Percentiles rank a stretch among this genome's conserved stretches.
Evolutionary conservation across 306 rosid genomes (phyloP).

Genomic region (Vigna angularis): DNA sequence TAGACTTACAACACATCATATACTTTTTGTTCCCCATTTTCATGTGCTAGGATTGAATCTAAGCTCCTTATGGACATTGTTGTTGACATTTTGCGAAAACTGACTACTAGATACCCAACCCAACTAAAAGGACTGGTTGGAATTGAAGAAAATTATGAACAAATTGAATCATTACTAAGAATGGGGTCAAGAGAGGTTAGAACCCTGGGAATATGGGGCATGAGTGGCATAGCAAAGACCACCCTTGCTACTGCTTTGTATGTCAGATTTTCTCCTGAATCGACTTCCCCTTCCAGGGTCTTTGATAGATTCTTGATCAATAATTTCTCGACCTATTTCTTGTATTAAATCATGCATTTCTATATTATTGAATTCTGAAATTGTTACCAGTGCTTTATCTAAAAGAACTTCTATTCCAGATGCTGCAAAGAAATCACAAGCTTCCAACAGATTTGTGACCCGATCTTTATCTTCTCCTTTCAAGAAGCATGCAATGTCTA

Average conservation of each 20-base stretch:
- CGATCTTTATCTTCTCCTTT: neutral
- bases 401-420: too few relatives aligned
- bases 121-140: neutral
- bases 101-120: neutral
- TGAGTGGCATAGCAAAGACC: neutral
- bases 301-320: too few relatives aligned
- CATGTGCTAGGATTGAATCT: neutral
- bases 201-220: conserved; percentile 43
- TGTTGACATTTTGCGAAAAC: neutral
- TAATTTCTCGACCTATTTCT: too few relatives aligned
- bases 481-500: neutral
- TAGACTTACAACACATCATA: neutral
- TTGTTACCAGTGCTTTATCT: too few relatives aligned
- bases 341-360: too few relatives aligned
- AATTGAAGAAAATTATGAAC: neutral
- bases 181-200: neutral
- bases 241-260: too few relatives aligned
- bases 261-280: too few relatives aligned
- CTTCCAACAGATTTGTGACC: neutral
- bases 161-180: conserved; percentile 14
- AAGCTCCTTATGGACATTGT: neutral
- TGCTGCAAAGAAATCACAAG: too few relatives aligned
- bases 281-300: too few relatives aligned
- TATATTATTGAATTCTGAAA: neutral
- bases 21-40: neutral